These are phyloP conservation scores for Aureobasidium sp. DNA, from an alignment of 2,329 filamentous ascomycete genomes.

Conservation along the genomic window DNA sequence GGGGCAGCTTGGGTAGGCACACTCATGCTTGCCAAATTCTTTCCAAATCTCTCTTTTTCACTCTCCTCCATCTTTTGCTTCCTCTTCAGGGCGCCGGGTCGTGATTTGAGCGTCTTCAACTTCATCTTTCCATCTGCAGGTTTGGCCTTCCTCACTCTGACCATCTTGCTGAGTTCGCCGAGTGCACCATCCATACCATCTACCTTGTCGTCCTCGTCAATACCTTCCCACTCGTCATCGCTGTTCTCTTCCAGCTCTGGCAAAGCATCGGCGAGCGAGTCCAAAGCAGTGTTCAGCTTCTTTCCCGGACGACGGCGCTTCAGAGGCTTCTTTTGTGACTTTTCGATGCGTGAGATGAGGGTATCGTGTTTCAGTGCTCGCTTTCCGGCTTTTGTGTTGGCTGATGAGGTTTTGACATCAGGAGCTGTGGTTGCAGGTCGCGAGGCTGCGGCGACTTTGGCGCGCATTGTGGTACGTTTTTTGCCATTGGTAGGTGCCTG, in stretches of 20 bases:
- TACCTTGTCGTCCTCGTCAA: constrained; percentile 19
- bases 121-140: constrained; percentile 53
- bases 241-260: constrained; percentile 48
- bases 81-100: constrained; percentile 72
- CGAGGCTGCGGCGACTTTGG: constrained; percentile 40
- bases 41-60: constrained; percentile 77
- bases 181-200: neutral
- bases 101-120: constrained; percentile 64
- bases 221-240: constrained; percentile 33
- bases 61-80: constrained; percentile 71
- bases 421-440: constrained; percentile 38
- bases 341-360: constrained; percentile 69
- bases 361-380: constrained; percentile 70
- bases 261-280: constrained; percentile 70
- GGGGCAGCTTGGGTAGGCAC: constrained; percentile 17
- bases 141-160: constrained; percentile 16
- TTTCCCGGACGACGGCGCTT: constrained; percentile 58
- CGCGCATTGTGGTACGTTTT: constrained; percentile 50
- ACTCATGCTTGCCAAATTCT: constrained; percentile 67
- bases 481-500: constrained; percentile 30
- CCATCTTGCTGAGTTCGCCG: constrained; percentile 16
- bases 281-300: constrained; percentile 68
- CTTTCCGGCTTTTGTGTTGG: constrained; percentile 74
- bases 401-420: constrained; percentile 38
- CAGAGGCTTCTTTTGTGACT: constrained; percentile 39